Percentiles rank a stretch among this genome's conserved stretches.
These are phyloP conservation scores for Cordyceps militaris DNA, from an alignment of 2,329 filamentous ascomycete genomes.

Conservation along the genomic window DNA sequence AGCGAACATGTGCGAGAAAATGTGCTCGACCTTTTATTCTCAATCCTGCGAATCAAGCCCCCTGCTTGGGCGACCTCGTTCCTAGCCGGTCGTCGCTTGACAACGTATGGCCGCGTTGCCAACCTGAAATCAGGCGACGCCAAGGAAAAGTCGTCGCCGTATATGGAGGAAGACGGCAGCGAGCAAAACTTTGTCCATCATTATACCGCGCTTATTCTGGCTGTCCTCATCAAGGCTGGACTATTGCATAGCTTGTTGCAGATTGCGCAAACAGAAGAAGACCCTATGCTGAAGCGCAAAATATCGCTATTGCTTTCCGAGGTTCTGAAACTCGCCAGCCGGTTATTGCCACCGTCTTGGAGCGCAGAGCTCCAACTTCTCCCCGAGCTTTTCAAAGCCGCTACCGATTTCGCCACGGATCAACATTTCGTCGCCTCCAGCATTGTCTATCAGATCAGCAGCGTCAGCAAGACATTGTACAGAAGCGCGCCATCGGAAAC, in stretches of 20 bases:
- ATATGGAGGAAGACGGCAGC: constrained; percentile 58
- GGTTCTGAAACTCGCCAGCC: constrained; percentile 80
- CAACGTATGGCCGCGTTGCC: constrained; percentile 91
- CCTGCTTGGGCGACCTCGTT: constrained; percentile 92
- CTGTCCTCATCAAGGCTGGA: constrained; percentile 76
- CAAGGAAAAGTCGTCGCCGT: constrained; percentile 43
- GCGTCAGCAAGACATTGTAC: constrained; percentile 87
- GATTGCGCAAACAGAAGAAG: constrained; percentile 62
- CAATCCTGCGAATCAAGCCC: constrained; percentile 76
- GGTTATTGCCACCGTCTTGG: constrained; percentile 73
- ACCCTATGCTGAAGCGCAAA: constrained; percentile 71
- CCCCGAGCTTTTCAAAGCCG: constrained; percentile 74
- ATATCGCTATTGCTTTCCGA: constrained; percentile 87
- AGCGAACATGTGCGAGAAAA: constrained; percentile 58
- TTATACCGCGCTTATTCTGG: constrained; percentile 82
- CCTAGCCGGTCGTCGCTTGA: constrained; percentile 82
- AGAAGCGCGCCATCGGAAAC: constrained; percentile 55
- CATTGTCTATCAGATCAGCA: constrained; percentile 96
- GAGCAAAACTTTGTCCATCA: constrained; percentile 87
- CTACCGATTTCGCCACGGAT: constrained; percentile 63
- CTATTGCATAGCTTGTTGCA: constrained; percentile 56
- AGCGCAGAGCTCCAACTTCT: constrained; percentile 81
- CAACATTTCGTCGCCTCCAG: constrained; percentile 75
- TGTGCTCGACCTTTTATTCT: constrained; percentile 80
- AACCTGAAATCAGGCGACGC: constrained; percentile 61